Percentiles rank a stretch among this genome's conserved stretches.
Conservation (phyloP, 176 grass and related monocot genomes). For the Stipa capillata region DNA sequence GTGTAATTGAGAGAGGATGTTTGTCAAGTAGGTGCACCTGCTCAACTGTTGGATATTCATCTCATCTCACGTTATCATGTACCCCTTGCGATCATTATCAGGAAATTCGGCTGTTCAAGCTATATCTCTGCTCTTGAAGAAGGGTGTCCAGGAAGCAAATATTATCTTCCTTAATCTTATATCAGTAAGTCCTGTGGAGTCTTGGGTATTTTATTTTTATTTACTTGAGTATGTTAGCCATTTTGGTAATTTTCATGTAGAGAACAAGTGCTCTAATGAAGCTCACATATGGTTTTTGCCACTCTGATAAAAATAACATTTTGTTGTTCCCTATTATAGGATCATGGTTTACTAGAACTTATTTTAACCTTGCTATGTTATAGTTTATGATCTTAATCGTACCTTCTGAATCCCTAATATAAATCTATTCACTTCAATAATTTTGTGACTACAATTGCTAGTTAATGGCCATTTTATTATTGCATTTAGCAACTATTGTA, state of each 20-base stretch:
- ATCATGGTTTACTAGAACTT: background rate
- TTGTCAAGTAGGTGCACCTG: background rate
- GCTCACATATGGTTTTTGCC: background rate
- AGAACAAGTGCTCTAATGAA: background rate
- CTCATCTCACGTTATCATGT: background rate
- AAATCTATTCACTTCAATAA: background rate
- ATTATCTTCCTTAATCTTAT: no score
- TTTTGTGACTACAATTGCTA: background rate
- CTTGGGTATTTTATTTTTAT: background rate
- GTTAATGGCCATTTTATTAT: background rate
- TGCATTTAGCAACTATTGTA: background rate
- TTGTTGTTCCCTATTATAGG: background rate
- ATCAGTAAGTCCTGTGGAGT: slow-evolving; percentile 48
- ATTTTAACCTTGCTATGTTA: background rate
- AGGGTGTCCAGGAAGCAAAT: slow-evolving; percentile 74
- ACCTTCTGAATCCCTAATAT: background rate
- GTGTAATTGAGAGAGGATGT: background rate
- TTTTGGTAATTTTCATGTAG: background rate
- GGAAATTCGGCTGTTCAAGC: slow-evolving; percentile 81
- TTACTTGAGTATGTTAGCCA: background rate
- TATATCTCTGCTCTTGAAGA: slow-evolving; percentile 64
- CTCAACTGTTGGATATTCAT: background rate
- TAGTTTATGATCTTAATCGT: background rate
- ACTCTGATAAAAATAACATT: background rate
- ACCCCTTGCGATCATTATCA: slow-evolving; percentile 20